Conservation (phyloP, 2,329 filamentous ascomycete species). For the Diaporthe citriasiana region DNA sequence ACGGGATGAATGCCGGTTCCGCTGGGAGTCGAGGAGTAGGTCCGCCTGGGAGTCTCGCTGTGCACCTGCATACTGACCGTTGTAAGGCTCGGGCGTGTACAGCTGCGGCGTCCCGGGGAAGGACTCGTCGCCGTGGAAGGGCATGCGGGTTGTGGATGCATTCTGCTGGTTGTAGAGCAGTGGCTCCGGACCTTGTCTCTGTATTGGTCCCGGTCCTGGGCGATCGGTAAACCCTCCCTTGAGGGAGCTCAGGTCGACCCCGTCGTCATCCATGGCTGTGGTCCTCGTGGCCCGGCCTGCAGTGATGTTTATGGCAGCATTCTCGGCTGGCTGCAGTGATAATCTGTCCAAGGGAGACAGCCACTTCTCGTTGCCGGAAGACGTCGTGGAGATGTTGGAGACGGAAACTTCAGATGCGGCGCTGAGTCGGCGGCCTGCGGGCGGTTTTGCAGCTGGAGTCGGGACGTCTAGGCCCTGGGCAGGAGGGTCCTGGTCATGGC, state of each 20-base stretch:
- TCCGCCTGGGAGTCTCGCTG: conserved; percentile 34
- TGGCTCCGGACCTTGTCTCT: conserved; percentile 3
- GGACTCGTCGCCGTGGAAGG: conserved; percentile 38
- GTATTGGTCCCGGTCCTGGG: not conserved
- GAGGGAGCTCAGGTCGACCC: conserved; percentile 34
- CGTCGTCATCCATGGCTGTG: conserved; percentile 37
- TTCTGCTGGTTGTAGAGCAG: conserved; percentile 25
- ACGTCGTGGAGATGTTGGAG: conserved; percentile 26
- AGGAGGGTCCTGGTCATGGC: not conserved
- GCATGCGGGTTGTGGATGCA: conserved; percentile 35
- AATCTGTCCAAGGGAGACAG: conserved; percentile 33
- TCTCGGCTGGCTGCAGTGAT: conserved; percentile 8
- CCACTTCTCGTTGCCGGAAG: conserved; percentile 36
- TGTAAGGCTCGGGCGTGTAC: conserved; percentile 14
- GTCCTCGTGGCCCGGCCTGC: conserved; percentile 1
- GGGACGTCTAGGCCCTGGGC: conserved; percentile 6
- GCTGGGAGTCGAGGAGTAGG: conserved; percentile 16
- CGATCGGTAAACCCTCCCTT: conserved; percentile 5
- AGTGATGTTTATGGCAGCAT: conserved; percentile 2
- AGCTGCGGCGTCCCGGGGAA: conserved; percentile 23
- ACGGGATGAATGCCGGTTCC: conserved; percentile 6
- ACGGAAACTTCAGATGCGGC: conserved; percentile 15
- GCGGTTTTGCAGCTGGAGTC: not conserved
- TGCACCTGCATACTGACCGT: not conserved
- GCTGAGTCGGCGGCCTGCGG: conserved; percentile 17